Conservation (phyloP, 768 basidiomycete genomes). For the Suillus clintonianus region DNA sequence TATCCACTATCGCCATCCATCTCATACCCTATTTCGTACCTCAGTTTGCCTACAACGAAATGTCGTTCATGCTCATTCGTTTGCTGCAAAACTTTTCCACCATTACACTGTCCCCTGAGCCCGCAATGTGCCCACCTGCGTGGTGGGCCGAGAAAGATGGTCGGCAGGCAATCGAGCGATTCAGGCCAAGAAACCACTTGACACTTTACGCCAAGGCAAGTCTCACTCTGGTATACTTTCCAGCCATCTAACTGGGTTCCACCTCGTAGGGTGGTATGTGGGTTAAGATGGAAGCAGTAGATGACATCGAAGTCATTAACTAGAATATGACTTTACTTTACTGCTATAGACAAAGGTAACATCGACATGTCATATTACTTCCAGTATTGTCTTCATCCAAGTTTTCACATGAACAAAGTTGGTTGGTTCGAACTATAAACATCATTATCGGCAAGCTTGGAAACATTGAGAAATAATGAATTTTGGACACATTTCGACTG, state of each 20-base stretch:
- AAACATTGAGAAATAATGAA: neutral
- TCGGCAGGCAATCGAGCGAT: constrained; percentile 25
- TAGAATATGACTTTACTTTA: constrained; percentile 21
- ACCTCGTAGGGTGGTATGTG: constrained; percentile 44
- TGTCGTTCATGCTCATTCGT: constrained; percentile 31
- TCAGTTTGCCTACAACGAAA: constrained; percentile 35
- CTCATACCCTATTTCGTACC: constrained; percentile 11
- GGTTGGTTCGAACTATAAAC: neutral
- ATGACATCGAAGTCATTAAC: constrained; percentile 7
- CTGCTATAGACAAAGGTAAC: no score
- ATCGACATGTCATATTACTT: neutral
- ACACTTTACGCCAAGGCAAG: constrained; percentile 41
- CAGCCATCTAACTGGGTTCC: neutral
- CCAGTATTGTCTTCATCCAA: neutral
- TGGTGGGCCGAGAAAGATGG: constrained; percentile 26
- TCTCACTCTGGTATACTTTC: neutral
- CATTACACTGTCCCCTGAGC: constrained; percentile 23
- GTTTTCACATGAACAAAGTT: neutral
- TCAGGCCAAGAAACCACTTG: constrained; percentile 27
- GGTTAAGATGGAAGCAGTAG: constrained; percentile 40
- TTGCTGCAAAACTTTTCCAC: constrained; percentile 29
- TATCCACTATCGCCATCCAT: constrained; percentile 4
- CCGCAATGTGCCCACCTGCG: constrained; percentile 21
- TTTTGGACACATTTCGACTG: neutral
- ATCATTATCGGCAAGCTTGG: neutral